Conservation (phyloP, 257 asterid species). For the Solanum bulbocastanum region DNA sequence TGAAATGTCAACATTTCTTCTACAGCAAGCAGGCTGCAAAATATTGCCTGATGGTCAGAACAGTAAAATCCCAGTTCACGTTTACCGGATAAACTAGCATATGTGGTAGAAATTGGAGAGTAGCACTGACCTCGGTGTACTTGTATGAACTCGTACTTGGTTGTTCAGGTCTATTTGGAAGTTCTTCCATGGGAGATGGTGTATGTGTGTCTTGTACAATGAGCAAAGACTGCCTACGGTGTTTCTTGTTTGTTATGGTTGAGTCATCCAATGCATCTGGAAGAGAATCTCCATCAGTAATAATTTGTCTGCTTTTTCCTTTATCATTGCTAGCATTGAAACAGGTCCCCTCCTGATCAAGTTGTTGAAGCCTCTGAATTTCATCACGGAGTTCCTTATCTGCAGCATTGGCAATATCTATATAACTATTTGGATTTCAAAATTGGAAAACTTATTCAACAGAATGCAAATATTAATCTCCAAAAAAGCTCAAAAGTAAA, state of each 20-base stretch:
- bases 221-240: constrained; percentile 10
- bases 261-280: constrained; percentile 1
- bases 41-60: constrained; percentile 9
- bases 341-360: constrained; percentile 11
- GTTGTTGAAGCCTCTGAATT: constrained; percentile 40
- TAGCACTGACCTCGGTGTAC: constrained; percentile 6
- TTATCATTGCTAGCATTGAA: constrained; percentile 16
- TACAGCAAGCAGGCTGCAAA: constrained; percentile 70
- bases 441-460: not conserved
- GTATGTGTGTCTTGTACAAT: constrained; percentile 10
- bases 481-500: not conserved
- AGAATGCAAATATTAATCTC: not conserved
- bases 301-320: constrained; percentile 12
- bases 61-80: not conserved
- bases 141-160: constrained; percentile 2
- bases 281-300: constrained; percentile 22
- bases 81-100: constrained; percentile 4
- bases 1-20: constrained; percentile 30
- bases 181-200: not conserved
- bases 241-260: constrained; percentile 20
- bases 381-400: constrained; percentile 51
- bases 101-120: constrained; percentile 26
- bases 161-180: not conserved
- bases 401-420: constrained; percentile 11
- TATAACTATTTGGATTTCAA: not conserved